A percentile compares a stretch with the other conserved stretches of the same genome.
Evolutionary conservation across 305 asterid genomes (phyloP).

Genomic region (Solanum hybrid): DNA sequence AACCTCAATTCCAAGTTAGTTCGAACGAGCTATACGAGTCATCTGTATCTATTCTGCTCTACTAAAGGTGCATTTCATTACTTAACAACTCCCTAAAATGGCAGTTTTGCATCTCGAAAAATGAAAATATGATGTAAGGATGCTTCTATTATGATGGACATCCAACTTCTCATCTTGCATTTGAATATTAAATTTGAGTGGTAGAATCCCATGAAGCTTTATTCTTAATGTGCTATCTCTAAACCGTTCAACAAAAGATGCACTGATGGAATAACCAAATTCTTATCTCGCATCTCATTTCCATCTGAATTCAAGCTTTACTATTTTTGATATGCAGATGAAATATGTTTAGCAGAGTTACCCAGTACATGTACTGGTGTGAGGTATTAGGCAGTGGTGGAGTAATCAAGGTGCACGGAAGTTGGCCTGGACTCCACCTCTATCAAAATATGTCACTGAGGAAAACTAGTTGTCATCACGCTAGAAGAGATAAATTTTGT

Average conservation of each 20-base stretch:
- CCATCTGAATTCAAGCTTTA: not conserved
- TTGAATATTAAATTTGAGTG: not conserved
- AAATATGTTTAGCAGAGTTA: not conserved
- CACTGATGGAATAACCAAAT: not conserved
- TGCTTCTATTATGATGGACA: not conserved
- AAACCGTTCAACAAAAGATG: not conserved
- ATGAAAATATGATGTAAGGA: not conserved
- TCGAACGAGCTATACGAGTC: not conserved
- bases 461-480: not conserved
- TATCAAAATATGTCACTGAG: not conserved
- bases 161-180: conserved; percentile 1
- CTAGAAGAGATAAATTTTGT: not conserved
- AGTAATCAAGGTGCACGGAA: not conserved
- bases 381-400: not conserved
- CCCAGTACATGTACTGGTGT: not conserved
- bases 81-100: not conserved
- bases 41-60: not conserved
- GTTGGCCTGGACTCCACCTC: not conserved
- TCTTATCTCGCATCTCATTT: not conserved
- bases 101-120: not conserved
- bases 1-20: not conserved
- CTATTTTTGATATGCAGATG: not conserved
- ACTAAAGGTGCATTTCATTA: not conserved
- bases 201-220: not conserved
- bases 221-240: not conserved